phyloP scores from a whole-genome alignment of 805 yeast species.

The Cyberlindnera xylosilytica region DNA sequence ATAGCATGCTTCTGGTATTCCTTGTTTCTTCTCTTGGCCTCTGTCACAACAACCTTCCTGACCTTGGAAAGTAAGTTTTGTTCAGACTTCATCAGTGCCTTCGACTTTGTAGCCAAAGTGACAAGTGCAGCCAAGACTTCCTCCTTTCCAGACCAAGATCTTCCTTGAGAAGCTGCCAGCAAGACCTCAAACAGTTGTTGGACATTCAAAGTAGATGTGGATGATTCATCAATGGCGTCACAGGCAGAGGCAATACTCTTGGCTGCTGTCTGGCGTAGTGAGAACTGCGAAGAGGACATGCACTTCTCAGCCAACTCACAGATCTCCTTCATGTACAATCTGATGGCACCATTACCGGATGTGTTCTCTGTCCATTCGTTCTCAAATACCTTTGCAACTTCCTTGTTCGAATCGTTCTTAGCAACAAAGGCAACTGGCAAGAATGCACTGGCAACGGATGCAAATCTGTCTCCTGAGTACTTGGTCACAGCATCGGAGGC shows the following conservation, averaged over 20 bases:
- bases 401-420: constrained; percentile 55
- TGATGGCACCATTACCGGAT: constrained; percentile 69
- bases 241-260: constrained; percentile 59
- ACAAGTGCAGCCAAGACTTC: constrained; percentile 68
- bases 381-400: constrained; percentile 47
- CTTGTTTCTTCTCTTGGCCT: constrained; percentile 64
- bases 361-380: constrained; percentile 77
- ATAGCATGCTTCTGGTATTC: constrained; percentile 59
- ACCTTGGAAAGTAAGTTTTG: constrained; percentile 36
- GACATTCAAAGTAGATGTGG: constrained; percentile 21
- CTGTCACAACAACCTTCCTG: constrained; percentile 46
- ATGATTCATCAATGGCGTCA: constrained; percentile 37
- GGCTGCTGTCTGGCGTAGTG: constrained; percentile 68
- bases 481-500: constrained; percentile 66
- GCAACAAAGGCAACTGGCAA: constrained; percentile 81
- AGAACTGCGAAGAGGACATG: constrained; percentile 53
- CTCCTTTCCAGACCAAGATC: constrained; percentile 90
- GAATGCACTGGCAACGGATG: constrained; percentile 55
- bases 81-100: constrained; percentile 31
- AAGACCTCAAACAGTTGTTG: constrained; percentile 47
- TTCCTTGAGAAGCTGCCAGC: constrained; percentile 63
- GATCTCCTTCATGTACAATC: constrained; percentile 69
- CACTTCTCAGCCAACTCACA: constrained; percentile 45
- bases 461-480: constrained; percentile 67
- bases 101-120: constrained; percentile 47